Conservation (phyloP, 306 rosid genomes). For the Vigna mungo region DNA sequence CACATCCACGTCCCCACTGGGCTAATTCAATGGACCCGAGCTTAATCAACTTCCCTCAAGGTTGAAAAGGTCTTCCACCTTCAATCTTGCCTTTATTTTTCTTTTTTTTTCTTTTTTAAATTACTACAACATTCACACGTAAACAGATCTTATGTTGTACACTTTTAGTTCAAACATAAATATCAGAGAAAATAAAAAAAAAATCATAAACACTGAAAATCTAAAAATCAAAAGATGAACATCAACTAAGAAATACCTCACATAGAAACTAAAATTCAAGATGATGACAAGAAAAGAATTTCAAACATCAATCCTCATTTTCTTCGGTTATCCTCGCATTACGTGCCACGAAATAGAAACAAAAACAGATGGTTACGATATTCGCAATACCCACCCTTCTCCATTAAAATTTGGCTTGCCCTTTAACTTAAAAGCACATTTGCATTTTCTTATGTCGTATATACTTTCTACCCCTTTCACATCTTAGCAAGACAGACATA, state of each 20-base stretch:
- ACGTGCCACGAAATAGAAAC: constrained; percentile 2
- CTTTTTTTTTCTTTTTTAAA: constrained; percentile 3
- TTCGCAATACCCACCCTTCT: no score
- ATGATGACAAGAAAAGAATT: not conserved
- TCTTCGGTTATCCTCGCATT: not conserved
- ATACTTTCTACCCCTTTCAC: no score
- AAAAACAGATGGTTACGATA: not conserved
- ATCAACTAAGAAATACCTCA: constrained; percentile 24
- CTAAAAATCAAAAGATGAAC: not conserved
- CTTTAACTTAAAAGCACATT: no score
- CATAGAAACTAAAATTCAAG: constrained; percentile 28
- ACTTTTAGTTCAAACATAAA: constrained; percentile 6
- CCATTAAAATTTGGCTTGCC: no score
- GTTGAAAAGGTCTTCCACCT: constrained; percentile 38
- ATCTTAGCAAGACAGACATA: no score
- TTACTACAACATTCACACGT: constrained; percentile 19
- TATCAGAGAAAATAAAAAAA: not conserved
- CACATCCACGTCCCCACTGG: constrained; percentile 33
- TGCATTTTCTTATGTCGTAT: no score
- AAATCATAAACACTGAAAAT: not conserved
- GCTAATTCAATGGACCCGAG: constrained; percentile 38
- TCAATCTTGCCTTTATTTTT: not conserved
- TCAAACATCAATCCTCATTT: constrained; percentile 29
- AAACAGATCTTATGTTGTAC: constrained; percentile 28
- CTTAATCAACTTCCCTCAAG: not conserved